Base-by-base conservation (phyloP, 495 filamentous ascomycete genomes). In the Penicillium silybi region DNA sequence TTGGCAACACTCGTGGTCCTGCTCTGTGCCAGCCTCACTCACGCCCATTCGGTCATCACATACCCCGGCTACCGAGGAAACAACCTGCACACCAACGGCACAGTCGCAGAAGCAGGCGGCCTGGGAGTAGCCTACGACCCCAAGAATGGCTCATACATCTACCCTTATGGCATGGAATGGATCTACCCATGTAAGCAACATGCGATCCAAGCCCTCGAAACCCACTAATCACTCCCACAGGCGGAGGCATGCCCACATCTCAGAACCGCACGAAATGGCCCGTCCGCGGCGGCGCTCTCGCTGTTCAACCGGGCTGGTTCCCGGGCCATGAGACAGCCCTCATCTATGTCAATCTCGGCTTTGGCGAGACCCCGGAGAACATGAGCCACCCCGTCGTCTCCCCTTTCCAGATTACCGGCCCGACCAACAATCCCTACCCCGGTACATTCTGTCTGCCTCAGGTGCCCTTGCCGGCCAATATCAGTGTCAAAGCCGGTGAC, bases 111-210 rank as follows among this genome's bases (percentile, higher is more conserved):
- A 41, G 29, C 71, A 11, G 48, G 74, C 48, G 72, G 80, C 38
- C 61, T 81, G 27, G 73, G 73, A 57, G 61, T 73, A 0, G 77
- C 75, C n/a, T 67, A 62, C 23, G 54, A 50, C 55, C 63, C 42
- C 58, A 67, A 60, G 43, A 79, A 76, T 46, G 67, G 64, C 37
- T 69, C 72, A 20, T 52, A 59, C 39, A 63, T 70, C 6, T 95
- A 81, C 63, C 92, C 91, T 3, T 96, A 89, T 60, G 93, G 95
- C 71, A 92, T 96, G 89, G 88, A 96, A 74, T 97, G 93, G 92
- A 85, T 86, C 68, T 99, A 97, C 78, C 93, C 95, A 71, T 99
- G 93, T 98, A 74, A 77, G 88, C 44, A 15, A 23, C 1, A 11
- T 20, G 15, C 29, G 3, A 2, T 39, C 15, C 26, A 17, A 11